Evolutionary conservation across 2,329 filamentous ascomycete genomes (phyloP).

Genomic region (Fusarium cicatricum): DNA sequence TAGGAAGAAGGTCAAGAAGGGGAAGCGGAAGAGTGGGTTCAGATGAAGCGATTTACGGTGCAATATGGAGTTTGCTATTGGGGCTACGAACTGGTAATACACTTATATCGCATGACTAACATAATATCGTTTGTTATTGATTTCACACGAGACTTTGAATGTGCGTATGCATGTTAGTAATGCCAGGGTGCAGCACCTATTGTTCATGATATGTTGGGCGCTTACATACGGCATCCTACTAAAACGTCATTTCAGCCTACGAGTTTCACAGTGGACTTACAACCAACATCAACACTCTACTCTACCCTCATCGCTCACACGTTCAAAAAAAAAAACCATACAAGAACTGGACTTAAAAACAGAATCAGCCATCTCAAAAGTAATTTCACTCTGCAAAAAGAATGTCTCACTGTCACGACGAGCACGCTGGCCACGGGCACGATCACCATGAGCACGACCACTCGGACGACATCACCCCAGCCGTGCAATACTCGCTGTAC

Average conservation of each 20-base stretch:
- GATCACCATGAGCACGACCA: slow-evolving; percentile 78
- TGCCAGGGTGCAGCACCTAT: background rate
- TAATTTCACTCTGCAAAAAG: background rate
- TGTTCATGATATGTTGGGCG: slow-evolving; percentile 20
- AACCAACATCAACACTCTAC: slow-evolving; percentile 23
- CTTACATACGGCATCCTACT: slow-evolving; percentile 18
- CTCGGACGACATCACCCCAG: slow-evolving; percentile 89
- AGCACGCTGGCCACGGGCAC: slow-evolving; percentile 61
- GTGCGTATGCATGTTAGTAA: background rate
- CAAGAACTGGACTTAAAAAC: too few species aligned
- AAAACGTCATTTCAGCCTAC: slow-evolving; percentile 32
- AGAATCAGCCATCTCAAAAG: background rate
- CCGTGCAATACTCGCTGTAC: slow-evolving; percentile 89
- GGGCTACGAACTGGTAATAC: too few species aligned
- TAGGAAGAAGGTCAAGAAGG: slow-evolving; percentile 54
- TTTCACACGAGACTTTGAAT: background rate
- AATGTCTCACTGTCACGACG: slow-evolving; percentile 61
- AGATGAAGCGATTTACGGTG: slow-evolving; percentile 37
- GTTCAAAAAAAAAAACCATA: background rate
- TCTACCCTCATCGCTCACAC: background rate
- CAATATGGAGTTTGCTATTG: too few species aligned
- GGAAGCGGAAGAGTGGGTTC: slow-evolving; percentile 54
- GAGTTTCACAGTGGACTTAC: slow-evolving; percentile 25
- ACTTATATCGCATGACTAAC: background rate
- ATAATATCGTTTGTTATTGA: background rate